Evolutionary conservation across 257 asterid genomes (phyloP), one percentile per base, ranked within the genome.

Genomic region (Ophiorrhiza pumila): DNA sequence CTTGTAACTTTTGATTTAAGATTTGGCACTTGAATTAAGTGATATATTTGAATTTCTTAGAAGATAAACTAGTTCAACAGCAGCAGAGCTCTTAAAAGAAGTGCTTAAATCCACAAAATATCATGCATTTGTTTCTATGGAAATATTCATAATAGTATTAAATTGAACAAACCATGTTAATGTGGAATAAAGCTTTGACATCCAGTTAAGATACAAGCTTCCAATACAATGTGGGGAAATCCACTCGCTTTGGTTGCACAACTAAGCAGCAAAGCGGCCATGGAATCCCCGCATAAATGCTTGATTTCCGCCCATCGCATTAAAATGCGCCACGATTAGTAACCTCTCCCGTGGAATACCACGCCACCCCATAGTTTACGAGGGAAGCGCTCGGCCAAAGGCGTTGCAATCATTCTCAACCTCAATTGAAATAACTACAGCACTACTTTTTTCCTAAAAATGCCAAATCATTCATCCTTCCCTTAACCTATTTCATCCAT

Each of bases 311-410:
- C 96, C 92, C 67, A 73, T 85, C 92, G 61, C 96, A 89, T 88
- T 23, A 77, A 58, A 52, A 91, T 87, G 92, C 91, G 91, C 93
- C 92, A 89, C 89, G 89, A 76, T 49, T 71, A 65, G 20, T 23
- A 84, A 75, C 93, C 91, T 81, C 78, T 85, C 90, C 80, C 92
- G 91, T 89, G 91, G 91, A 87, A 89, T 84, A 89, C 90, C 89
- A 81, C 88, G 88, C 88, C 88, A 80, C 91, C 88, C 88, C 85
- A 77, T 78, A 58, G 68, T 62, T 85, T 79, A 55, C 80, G 87
- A 79, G 90, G 90, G 79, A 81, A 84, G 96, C 87, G 18, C 53
- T 25, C 53, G 22, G 53, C 57, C 29, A 32, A 17, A n/a, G 47
- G 22, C 46, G 50, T 32, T 23, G 63, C 15, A 57, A 57, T 57